Evolutionary conservation across 139 green algal species (phyloP), one percentile per base, ranked within the genome.

Genomic region (Micromonas commoda): DNA sequence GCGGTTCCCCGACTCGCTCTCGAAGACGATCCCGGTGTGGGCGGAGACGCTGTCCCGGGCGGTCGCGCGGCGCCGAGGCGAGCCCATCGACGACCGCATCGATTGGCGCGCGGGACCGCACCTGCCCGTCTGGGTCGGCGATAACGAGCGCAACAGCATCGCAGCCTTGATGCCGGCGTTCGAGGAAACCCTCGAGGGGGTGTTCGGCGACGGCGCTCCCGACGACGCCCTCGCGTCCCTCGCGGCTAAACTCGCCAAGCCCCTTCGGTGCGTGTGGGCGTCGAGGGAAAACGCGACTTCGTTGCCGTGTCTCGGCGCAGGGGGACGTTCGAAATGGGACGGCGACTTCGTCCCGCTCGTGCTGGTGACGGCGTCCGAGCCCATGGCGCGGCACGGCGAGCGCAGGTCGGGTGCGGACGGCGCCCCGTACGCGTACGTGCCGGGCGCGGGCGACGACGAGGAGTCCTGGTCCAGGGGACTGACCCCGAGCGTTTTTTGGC

Each of bases 11-110:
- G 94, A 98, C 80, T 88, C 93, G 20, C 78, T 98, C 71, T 89
- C 86, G 1, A 98, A 97, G 80, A 98, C 94, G 2, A 82, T 97
- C 20, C 93, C 93, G n/a, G 96, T 98, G 1, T 98, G 94, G 94
- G 77, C 81, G 0, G 82, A 85, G 0, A 92, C 97, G 4, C 24
- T 98, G 0, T 97, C 97, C 82, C 85, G 86, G 0, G 93, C 90
- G 0, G 34, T 33, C 66, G 31, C 31, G 2, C n/a, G n/a, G n/a
- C n/a, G n/a, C n/a, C n/a, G n/a, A n/a, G n/a, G n/a, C n/a, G n/a
- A n/a, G n/a, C n/a, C n/a, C n/a, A n/a, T n/a, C n/a, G n/a, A n/a
- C n/a, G n/a, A n/a, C n/a, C n/a, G n/a, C n/a, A n/a, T n/a, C n/a
- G n/a, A n/a, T n/a, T n/a, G n/a, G n/a, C n/a, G n/a, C 82, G 45